These are phyloP conservation scores for Yamadazyma sp. DNA, from an alignment of 1,139 yeast species.

Conservation along the genomic window DNA sequence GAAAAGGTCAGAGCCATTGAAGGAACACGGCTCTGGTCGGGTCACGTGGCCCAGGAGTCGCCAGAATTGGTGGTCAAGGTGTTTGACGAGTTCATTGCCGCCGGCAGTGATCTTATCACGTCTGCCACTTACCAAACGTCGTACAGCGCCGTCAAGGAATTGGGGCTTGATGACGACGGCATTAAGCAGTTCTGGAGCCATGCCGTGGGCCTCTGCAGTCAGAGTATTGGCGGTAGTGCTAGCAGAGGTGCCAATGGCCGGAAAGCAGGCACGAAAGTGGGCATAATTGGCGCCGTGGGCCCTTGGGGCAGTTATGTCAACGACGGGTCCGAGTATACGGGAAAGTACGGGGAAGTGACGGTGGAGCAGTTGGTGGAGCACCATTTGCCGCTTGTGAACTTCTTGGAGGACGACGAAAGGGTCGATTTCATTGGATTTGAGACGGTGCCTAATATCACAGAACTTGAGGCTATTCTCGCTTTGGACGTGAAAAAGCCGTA, in stretches of 20 bases:
- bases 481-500: conserved; percentile 24
- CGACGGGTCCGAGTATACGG: conserved; percentile 69
- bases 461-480: conserved; percentile 36
- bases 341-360: conserved; percentile 44
- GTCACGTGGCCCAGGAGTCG: conserved; percentile 47
- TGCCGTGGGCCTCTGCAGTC: conserved; percentile 24
- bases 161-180: conserved; percentile 18
- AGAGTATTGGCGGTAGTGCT: not conserved
- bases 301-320: conserved; percentile 70
- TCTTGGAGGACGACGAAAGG: conserved; percentile 28
- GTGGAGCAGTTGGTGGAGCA: conserved; percentile 36
- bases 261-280: not conserved
- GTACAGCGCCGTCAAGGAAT: conserved; percentile 24
- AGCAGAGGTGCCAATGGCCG: no score
- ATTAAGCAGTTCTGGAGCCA: conserved; percentile 28
- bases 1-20: conserved; percentile 17
- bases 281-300: conserved; percentile 55
- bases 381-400: conserved; percentile 49
- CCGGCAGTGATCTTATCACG: conserved; percentile 57
- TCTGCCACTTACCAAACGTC: conserved; percentile 68
- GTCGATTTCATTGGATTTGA: conserved; percentile 63
- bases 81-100: conserved; percentile 49
- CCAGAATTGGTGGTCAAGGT: conserved; percentile 49
- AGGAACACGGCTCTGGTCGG: conserved; percentile 54
- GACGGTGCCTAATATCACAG: conserved; percentile 60